Base-by-base conservation (phyloP, 257 asterid species). In the Nicotiana sylvestris region DNA sequence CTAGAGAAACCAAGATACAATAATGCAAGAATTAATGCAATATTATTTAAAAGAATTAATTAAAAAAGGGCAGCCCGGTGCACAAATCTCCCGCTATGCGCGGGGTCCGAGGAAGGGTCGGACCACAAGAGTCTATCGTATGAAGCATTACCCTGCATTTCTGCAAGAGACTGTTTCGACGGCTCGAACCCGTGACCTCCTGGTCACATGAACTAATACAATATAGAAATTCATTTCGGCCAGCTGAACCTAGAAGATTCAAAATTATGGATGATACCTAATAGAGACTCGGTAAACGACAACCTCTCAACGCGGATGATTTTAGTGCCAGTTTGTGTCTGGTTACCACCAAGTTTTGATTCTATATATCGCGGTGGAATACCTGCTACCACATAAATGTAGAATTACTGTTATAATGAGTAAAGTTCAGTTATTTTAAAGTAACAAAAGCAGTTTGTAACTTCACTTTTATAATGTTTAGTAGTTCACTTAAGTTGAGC, bases 331-430 rank as follows among this genome's bases (percentile, higher is more conserved):
- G 35, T 2, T 70, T 70, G 58, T 43, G 78, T 70, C 58, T 70
- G 78, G 58, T 70, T 70, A 39, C 13, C 35, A 0, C 78, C 3
- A 43, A 10, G 37, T 15, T 72, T 46, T 72, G 78, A 72, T 72
- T 72, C 78, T 46, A 43, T 25, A 21, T 72, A 72, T 72, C 35
- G 57, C 78, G 13, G 60, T 46, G 78, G 60, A 72, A 72, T 72
- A 25, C 61, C 60, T 43, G 60, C 21, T 46, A 72, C 49, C 61
- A 46, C 60, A 70, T 11, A 10, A 46, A 13, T 4, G 8, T 55
- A 16, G 21, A 43, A 43, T 55, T 16, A 55, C 61, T 16, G n/a
- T 55, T 55, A 55, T 55, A 55, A 33, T 2, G 60, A 11, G 21
- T 1, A 15, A 72, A 72, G 0, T 46, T 72, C 61, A 6, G 78